Percentiles rank a stretch among this genome's conserved stretches.
Conservation (phyloP, 2,329 filamentous ascomycete species). For the Scytalidium sp. region DNA sequence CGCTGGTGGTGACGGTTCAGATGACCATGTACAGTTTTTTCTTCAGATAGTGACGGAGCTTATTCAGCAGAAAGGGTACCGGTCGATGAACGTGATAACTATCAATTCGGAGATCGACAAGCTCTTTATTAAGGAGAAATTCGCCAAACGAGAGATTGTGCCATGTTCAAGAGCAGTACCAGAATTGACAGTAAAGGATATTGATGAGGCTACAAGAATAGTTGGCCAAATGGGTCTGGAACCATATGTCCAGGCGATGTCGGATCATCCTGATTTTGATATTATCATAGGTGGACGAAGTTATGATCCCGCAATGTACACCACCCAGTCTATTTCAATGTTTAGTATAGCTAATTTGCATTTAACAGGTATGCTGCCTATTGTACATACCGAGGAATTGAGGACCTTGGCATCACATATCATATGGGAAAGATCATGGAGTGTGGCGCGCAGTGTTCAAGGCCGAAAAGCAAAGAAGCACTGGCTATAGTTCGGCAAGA, state of each 20-base stretch:
- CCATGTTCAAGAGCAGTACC: constrained; percentile 42
- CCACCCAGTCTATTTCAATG: too few relatives aligned
- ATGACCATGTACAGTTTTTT: constrained; percentile 38
- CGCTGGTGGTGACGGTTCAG: constrained; percentile 43
- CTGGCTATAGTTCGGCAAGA: constrained; percentile 29
- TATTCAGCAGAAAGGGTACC: constrained; percentile 1
- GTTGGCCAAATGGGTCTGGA: constrained; percentile 45
- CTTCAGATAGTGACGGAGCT: constrained; percentile 34
- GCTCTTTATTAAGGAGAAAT: constrained; percentile 22
- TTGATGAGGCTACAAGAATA: constrained; percentile 33
- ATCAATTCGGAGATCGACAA: constrained; percentile 39
- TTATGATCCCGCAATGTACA: constrained; percentile 39
- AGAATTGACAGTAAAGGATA: constrained; percentile 31
- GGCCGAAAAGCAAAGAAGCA: constrained; percentile 32
- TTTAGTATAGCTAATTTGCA: too few relatives aligned
- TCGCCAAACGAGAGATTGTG: constrained; percentile 25
- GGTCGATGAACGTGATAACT: constrained; percentile 23
- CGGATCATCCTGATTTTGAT: constrained; percentile 37
- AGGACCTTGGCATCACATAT: constrained; percentile 6
- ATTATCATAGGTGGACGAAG: constrained; percentile 29
- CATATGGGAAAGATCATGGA: constrained; percentile 57
- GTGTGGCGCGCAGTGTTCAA: constrained; percentile 40
- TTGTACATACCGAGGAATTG: constrained; percentile 28
- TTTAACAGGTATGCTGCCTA: constrained; percentile 36
- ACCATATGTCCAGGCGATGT: constrained; percentile 38